Percentiles rank a stretch among this genome's conserved stretches.
phyloP scores from a whole-genome alignment of 768 basidiomycete genomes.

The Kwoniella sp. region DNA sequence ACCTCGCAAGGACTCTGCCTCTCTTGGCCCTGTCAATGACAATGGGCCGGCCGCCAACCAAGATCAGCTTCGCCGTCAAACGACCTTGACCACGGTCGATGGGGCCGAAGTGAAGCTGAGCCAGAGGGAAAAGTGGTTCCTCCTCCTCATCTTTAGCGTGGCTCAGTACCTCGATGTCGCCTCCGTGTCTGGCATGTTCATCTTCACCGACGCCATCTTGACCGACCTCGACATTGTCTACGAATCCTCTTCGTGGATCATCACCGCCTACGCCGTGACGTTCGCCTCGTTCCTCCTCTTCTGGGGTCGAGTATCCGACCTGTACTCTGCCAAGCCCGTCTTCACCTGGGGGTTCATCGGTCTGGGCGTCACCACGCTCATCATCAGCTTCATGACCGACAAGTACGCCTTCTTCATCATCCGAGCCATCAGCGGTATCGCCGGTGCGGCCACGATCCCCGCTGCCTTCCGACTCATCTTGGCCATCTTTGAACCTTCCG shows the following conservation, averaged over 20 bases:
- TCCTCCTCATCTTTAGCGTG: conserved; percentile 7
- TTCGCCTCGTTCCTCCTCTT: conserved; percentile 40
- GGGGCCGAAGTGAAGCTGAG: conserved; percentile 17
- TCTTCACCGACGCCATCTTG: conserved; percentile 32
- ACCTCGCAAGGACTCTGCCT: too few relatives aligned
- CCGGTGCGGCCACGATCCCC: conserved; percentile 28
- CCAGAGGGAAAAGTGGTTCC: conserved; percentile 15
- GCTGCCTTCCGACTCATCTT: conserved; percentile 35
- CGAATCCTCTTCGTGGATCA: conserved; percentile 35
- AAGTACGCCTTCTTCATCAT: conserved; percentile 31
- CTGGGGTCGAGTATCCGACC: conserved; percentile 40
- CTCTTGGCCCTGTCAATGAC: too few relatives aligned
- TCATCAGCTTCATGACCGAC: conserved; percentile 30
- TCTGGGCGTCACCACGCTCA: conserved; percentile 25
- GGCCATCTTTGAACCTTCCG: conserved; percentile 26
- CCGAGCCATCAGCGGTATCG: conserved; percentile 30
- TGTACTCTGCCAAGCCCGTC: conserved; percentile 37
- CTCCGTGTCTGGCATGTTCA: conserved; percentile 18
- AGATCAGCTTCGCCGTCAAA: too few relatives aligned
- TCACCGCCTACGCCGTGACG: conserved; percentile 35
- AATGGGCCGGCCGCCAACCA: too few relatives aligned
- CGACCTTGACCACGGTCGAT: too few relatives aligned
- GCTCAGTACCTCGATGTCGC: conserved; percentile 27
- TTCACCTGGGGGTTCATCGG: conserved; percentile 40
- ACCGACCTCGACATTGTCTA: conserved; percentile 29